Conservation (phyloP, 805 yeast species). For the Kuraishia borneana region DNA sequence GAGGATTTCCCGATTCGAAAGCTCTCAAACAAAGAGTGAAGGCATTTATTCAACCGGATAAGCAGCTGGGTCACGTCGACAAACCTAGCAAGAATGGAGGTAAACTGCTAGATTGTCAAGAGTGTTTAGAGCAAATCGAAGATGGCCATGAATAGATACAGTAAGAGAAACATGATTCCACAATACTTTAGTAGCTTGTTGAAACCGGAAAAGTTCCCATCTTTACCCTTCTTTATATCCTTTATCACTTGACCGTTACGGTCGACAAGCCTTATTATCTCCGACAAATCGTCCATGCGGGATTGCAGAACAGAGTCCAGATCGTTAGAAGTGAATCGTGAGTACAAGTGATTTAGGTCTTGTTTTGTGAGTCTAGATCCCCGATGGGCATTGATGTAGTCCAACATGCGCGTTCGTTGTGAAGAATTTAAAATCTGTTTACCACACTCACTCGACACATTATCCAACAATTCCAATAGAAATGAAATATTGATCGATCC, state of each 20-base stretch:
- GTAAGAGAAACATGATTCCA: too few relatives aligned
- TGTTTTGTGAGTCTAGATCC: background rate
- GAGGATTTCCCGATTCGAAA: slow-evolving; percentile 85
- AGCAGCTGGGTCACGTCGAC: slow-evolving; percentile 58
- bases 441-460: background rate
- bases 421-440: background rate
- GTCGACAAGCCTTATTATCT: background rate
- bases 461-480: background rate
- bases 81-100: slow-evolving; percentile 14
- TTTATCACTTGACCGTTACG: background rate
- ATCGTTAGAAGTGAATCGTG: background rate
- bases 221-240: background rate
- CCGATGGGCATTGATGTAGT: background rate
- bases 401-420: background rate
- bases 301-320: background rate
- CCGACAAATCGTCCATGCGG: background rate
- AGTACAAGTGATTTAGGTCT: too few relatives aligned
- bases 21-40: slow-evolving; percentile 59
- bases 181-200: background rate
- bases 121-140: slow-evolving; percentile 1
- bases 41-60: slow-evolving; percentile 42
- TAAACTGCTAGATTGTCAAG: slow-evolving; percentile 3
- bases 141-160: too few relatives aligned
- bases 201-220: too few relatives aligned
- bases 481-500: background rate